Conservation (phyloP, 495 filamentous ascomycete genomes). For the Penicillium antarcticum region DNA sequence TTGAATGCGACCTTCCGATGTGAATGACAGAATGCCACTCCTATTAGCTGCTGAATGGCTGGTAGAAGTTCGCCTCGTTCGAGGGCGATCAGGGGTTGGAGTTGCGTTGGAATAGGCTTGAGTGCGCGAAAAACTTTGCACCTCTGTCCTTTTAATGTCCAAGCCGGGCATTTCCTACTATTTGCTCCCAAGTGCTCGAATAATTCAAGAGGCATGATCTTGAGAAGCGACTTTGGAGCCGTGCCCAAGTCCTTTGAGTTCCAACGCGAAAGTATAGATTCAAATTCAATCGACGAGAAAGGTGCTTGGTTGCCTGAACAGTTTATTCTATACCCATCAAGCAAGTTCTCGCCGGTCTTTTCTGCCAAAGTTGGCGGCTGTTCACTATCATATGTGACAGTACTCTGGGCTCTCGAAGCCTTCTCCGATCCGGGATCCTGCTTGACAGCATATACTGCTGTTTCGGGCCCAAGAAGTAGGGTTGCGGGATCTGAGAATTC, state of each 20-base stretch:
- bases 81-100: not conserved
- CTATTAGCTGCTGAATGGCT: not conserved
- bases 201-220: constrained; percentile 8
- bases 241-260: not conserved
- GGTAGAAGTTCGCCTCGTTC: too few relatives aligned
- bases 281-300: not conserved
- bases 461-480: not conserved
- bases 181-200: constrained; percentile 1
- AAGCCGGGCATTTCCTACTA: constrained; percentile 4
- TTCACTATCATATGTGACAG: too few relatives aligned
- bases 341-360: too few relatives aligned
- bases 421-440: too few relatives aligned
- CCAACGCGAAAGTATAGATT: not conserved
- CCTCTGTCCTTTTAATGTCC: constrained; percentile 3
- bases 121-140: not conserved
- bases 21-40: not conserved
- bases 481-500: not conserved
- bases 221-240: not conserved
- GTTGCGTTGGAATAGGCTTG: not conserved
- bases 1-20: constrained; percentile 4
- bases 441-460: too few relatives aligned
- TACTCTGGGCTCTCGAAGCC: too few relatives aligned
- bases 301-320: too few relatives aligned
- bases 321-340: too few relatives aligned
- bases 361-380: too few relatives aligned